Evolutionary conservation across 371 early-diverging fungal genomes (phyloP), one percentile per base, ranked within the genome.

Genomic region (Syncephalastrum racemosum): DNA sequence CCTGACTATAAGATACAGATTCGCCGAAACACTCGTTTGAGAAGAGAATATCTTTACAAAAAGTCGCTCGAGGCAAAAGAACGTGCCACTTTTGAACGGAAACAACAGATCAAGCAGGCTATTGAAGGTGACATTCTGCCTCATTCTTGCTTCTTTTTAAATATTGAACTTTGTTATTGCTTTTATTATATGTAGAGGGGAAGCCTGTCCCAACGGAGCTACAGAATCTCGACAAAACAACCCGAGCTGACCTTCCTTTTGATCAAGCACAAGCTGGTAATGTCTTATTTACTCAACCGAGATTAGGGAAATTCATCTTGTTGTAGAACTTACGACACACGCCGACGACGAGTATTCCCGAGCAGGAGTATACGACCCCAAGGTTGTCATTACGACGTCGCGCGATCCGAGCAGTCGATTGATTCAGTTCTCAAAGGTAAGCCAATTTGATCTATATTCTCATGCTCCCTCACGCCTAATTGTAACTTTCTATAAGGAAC

Each of bases 371-470:
- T 85, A 76, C 53, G 98, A 97, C 62, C 98, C 99, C 49, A 99
- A 98, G 67, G 85, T 99, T 13, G 73, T 99, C 22, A 92, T 99
- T 44, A 99, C 99, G 16, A 99, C 99, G 12, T 97, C 98, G 15
- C 84, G 98, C 58, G 96, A 96, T 65, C 99, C 99, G 13, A 91
- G 92, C 67, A 88, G 90, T 63, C 87, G 97, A 40, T 81, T 99
- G 63, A 85, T 90, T 62, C 92, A 94, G 72, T 99, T 99, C 75
- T 85, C 98, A 52, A 99, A 99, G 68, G 85, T 84, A 61, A 20
- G 36, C 23, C 10, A 20, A n/a, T 2, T 18, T n/a, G 16, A 7
- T 15, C 14, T 23, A n/a, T 13, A 14, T 1, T 16, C n/a, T 13
- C 31, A 25, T 20, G n/a, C 22, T 31, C 14, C 16, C 19, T 12